Evolutionary conservation across 2,329 filamentous ascomycete genomes (phyloP), one percentile per base, ranked within the genome.

Genomic region (Talaromyces sp.): DNA sequence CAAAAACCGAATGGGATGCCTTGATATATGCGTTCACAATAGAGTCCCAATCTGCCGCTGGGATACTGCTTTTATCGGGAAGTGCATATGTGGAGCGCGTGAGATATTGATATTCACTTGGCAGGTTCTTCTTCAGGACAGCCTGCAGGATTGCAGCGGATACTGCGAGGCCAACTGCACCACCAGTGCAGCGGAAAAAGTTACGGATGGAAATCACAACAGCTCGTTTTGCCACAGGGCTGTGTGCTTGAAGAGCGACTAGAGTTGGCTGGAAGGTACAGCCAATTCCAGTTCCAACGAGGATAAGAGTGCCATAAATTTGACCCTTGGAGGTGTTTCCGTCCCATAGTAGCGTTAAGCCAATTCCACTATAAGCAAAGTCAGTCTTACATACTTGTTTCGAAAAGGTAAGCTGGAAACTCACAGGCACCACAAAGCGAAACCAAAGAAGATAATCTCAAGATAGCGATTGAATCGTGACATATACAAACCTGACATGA

Each of bases 201-300:
- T 89, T 89, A 1, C 87, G 81, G 61, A 84, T 83, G 2, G 85
- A 86, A 41, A 88, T 89, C 22, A 88, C 83, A 1, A 89, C 84
- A 0, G 87, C 87, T 22, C 87, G 81, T 50, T 88, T 83, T 0
- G 81, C 75, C 70, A 86, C 86, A 1, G 80, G 77, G 25, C 81
- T 83, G 71, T 88, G 85, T 0, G 85, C 84, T 71, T 88, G 86
- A 15, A 85, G 73, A 1, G 86, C 87, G 5, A 88, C 81, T 0
- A 89, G 77, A 0, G 80, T 82, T 3, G 83, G 82, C 66, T 85
- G 83, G 67, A 84, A 83, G 5, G 80, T 78, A 65, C 79, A 80
- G 1, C 87, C 87, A 0, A 86, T 77, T 10, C 86, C 85, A 2
- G 82, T 71, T 1, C 85, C 83, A 37, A 84, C 75, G 5, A 88